Evolutionary conservation across 139 green algal genomes (phyloP), one percentile per base, ranked within the genome.

Genomic region (Chlorella sp.): DNA sequence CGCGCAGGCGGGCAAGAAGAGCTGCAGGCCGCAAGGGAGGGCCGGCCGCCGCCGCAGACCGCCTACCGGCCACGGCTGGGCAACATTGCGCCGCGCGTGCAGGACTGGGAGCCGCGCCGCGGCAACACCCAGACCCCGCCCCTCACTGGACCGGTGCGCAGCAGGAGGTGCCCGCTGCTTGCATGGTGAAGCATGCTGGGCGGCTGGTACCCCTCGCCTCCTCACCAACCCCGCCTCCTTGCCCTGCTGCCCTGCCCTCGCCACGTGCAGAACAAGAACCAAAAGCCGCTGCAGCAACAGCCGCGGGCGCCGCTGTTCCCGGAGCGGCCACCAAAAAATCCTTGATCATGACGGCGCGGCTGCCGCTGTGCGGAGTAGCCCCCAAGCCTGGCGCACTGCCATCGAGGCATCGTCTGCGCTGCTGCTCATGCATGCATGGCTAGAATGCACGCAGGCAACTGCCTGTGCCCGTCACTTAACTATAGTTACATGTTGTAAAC

Each of bases 91-190:
- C 81, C 81, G 13, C 68, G 81, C n/a, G 54, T 36, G 14, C 69
- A 80, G 48, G 40, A 72, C 68, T 85, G 81, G 81, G 14, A 43
- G 51, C 69, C 48, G 11, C 16, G 34, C 0, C 48, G 68, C 36
- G 48, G 30, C 81, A 80, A 85, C 69, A 85, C 68, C 7, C 81
- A 85, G 69, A 70, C 40, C 30, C 44, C 81, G 17, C 64, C 80
- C 0, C 68, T 56, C 14, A 60, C 81, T 70, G 81, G 81, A 3
- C 69, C 69, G 56, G 65, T 83, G 58, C 40, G 77, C 41, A 30
- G 22, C 22, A 17, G 68, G 20, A 3, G 11, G 68, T 40, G 28
- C 7, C 0, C 32, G 51, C 13, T 26, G 2, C 34, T n/a, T 20
- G 64, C 32, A 41, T 34, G 32, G 14, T 40, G 5, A 36, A 8